Conservation (phyloP, 2,329 filamentous ascomycete species). For the Lasiodiplodia citricola region DNA sequence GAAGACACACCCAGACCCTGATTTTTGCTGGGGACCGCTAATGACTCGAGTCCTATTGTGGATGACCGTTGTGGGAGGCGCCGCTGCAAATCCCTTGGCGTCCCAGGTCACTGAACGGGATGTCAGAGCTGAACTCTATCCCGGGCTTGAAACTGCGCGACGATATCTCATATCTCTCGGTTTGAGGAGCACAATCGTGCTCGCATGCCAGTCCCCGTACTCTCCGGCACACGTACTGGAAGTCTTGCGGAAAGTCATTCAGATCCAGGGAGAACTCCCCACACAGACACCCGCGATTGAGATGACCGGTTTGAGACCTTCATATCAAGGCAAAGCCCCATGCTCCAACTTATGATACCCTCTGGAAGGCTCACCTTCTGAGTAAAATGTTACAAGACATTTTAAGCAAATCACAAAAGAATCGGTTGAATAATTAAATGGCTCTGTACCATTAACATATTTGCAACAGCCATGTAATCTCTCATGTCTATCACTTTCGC, state of each 20-base stretch:
- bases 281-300: background rate
- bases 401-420: background rate
- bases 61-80: slow-evolving; percentile 3
- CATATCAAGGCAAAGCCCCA: background rate
- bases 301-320: background rate
- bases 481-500: slow-evolving; percentile 1
- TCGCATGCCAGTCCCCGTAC: slow-evolving; percentile 10
- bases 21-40: slow-evolving; percentile 7
- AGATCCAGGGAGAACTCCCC: background rate
- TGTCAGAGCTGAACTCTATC: background rate
- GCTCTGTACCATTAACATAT: background rate
- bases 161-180: slow-evolving; percentile 18
- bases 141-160: slow-evolving; percentile 3
- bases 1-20: slow-evolving; percentile 11
- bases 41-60: slow-evolving; percentile 17
- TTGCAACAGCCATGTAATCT: background rate
- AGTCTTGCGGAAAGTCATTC: slow-evolving; percentile 4
- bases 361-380: no score
- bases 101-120: background rate
- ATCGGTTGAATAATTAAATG: background rate
- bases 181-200: slow-evolving; percentile 8
- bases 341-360: background rate
- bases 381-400: background rate
- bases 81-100: slow-evolving; percentile 7
- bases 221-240: slow-evolving; percentile 12